These are phyloP conservation scores for Gnaphalium uliginosum DNA, from an alignment of 129 eudicot genomes.

Conservation along the genomic window DNA sequence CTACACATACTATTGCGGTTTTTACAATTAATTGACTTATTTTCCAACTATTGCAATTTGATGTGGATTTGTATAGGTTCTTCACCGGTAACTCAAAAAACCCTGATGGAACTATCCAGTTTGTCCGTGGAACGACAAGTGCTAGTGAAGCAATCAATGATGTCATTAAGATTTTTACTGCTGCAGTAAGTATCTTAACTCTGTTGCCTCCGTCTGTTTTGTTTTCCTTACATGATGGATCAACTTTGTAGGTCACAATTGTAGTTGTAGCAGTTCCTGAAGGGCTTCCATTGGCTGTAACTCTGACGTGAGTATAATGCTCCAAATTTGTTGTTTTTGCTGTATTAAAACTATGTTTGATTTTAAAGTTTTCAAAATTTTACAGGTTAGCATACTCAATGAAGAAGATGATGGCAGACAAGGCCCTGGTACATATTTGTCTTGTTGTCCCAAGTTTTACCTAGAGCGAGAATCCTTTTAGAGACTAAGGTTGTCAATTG, in stretches of 20 bases:
- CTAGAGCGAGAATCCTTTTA: slow-evolving; percentile 7
- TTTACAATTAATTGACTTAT: slow-evolving; percentile 6
- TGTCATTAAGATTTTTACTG: slow-evolving; percentile 62
- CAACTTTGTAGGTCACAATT: slow-evolving; percentile 71
- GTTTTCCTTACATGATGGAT: slow-evolving; percentile 18
- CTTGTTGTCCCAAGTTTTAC: not conserved
- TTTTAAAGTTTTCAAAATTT: not conserved
- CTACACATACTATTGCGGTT: not conserved
- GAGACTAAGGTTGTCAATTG: slow-evolving; percentile 7
- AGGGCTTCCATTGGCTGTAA: slow-evolving; percentile 98
- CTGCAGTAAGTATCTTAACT: slow-evolving; percentile 57
- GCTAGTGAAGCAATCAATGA: slow-evolving; percentile 55
- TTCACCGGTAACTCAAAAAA: slow-evolving; percentile 74
- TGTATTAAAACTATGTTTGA: not conserved
- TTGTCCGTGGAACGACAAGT: slow-evolving; percentile 63
- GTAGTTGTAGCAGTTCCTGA: slow-evolving; percentile 98
- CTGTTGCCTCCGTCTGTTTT: not conserved
- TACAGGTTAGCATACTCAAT: slow-evolving; percentile 90
- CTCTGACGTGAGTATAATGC: slow-evolving; percentile 67
- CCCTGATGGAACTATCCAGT: slow-evolving; percentile 71
- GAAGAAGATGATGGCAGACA: slow-evolving; percentile 99
- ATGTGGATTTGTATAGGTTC: slow-evolving; percentile 41
- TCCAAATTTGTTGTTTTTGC: not conserved
- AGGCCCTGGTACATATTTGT: slow-evolving; percentile 65
- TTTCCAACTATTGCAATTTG: not conserved